These are phyloP conservation scores for Lipomyces starkeyi DNA, from an alignment of 805 yeast species.

Conservation along the genomic window DNA sequence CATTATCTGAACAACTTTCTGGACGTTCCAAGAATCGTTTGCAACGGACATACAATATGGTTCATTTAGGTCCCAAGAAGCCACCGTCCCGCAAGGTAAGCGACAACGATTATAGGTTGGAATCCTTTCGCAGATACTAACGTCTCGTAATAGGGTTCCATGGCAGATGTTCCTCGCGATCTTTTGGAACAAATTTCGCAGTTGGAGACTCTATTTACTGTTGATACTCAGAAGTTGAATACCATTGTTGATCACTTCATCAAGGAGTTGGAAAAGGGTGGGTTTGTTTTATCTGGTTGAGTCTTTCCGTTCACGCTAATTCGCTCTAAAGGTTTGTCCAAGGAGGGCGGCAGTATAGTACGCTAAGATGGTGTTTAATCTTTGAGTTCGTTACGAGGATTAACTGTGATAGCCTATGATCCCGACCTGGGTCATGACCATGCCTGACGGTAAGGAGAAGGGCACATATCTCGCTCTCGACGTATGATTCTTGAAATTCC, in stretches of 20 bases:
- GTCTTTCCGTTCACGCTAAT: background rate
- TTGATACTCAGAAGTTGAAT: slow-evolving; percentile 63
- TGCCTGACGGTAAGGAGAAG: slow-evolving; percentile 87
- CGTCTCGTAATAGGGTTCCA: slow-evolving; percentile 52
- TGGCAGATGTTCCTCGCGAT: slow-evolving; percentile 69
- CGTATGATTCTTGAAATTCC: slow-evolving; percentile 31
- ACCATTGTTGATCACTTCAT: slow-evolving; percentile 77
- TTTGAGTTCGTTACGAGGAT: background rate
- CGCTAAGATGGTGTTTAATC: slow-evolving; percentile 6
- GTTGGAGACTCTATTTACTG: slow-evolving; percentile 67
- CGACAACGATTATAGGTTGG: background rate
- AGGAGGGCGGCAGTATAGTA: slow-evolving; percentile 44
- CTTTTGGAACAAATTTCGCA: slow-evolving; percentile 63
- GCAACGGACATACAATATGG: slow-evolving; percentile 55
- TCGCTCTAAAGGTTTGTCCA: slow-evolving; percentile 32
- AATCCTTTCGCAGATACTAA: background rate
- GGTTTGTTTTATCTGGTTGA: slow-evolving; percentile 46
- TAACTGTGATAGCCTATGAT: slow-evolving; percentile 72
- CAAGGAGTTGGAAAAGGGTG: slow-evolving; percentile 79
- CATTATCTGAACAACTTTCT: background rate
- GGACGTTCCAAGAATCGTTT: background rate
- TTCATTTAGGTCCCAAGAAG: slow-evolving; percentile 80
- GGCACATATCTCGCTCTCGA: slow-evolving; percentile 94
- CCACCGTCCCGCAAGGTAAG: slow-evolving; percentile 77
- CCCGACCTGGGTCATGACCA: slow-evolving; percentile 95